Evolutionary conservation across 1,284 basidiomycete genomes (phyloP), one percentile per base, ranked within the genome.

Genomic region (Cryptococcus sp.): DNA sequence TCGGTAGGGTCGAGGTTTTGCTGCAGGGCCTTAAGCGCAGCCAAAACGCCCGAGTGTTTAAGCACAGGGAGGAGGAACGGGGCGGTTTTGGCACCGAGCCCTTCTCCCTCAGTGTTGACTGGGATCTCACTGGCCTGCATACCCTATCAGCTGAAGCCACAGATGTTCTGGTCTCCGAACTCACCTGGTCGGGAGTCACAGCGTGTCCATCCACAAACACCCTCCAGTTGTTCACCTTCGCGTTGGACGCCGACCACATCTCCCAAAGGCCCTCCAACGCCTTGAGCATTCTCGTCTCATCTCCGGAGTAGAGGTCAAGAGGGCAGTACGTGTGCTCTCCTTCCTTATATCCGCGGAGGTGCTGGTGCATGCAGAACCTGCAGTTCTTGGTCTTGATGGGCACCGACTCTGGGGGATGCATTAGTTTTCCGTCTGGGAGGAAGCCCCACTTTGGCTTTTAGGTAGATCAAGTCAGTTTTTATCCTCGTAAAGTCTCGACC

Each of bases 371-470:
- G 72, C 90, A 91, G 74, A 89, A 93, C 61, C 92, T 83, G 78
- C 91, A 93, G 35, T 86, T 85, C 28, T 76, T 77, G 5, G 80
- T 80, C 79, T 95, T 96, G 67, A 85, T 78, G 0, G 69, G 59
- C 16, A 76, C 79, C 1, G 85, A 87, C 50, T 78, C 77, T 2
- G 78, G 66, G 0, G 89, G 72, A 85, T 47, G 89, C 78, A 77
- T 86, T 80, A 11, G 70, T 63, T 16, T 81, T 61, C 64, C 52
- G 24, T 79, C 80, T 6, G 92, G 91, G 33, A 95, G 76, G 76
- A 96, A 95, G 3, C 85, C 91, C 91, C 92, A 96, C 80, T 96
- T 96, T 45, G 92, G 92, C 92, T 95, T 65, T 16, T 24, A 24
- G 23, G 43, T 52, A 9, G 28, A 9, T 33, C 9, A 9, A 15